Evolutionary conservation across 257 asterid genomes (phyloP).

Genomic region (Petunia axillaris): DNA sequence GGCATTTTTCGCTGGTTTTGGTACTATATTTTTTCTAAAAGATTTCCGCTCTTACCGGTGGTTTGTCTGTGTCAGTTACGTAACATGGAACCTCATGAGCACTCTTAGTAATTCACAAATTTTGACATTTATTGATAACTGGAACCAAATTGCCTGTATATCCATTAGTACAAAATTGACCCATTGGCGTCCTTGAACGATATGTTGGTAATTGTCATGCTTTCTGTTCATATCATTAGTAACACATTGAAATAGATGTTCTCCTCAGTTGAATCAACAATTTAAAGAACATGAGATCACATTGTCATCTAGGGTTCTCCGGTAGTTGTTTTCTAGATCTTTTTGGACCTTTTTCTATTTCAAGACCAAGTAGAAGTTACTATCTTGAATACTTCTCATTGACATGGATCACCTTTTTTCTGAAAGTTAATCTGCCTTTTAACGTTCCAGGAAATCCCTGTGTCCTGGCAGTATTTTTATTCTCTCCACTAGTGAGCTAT

Average conservation of each 20-base stretch:
- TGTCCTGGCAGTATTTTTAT: slow-evolving; percentile 70
- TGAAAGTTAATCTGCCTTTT: slow-evolving; percentile 11
- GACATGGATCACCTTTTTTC: not conserved
- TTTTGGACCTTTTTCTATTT: not conserved
- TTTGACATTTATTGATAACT: slow-evolving; percentile 4
- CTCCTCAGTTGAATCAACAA: not conserved
- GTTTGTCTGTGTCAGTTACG: not conserved
- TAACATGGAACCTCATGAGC: slow-evolving; percentile 8
- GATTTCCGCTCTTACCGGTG: not conserved
- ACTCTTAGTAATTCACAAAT: not conserved
- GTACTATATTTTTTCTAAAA: slow-evolving; percentile 43
- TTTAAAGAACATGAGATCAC: slow-evolving; percentile 6
- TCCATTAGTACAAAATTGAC: not conserved
- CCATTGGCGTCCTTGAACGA: not conserved
- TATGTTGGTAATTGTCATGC: slow-evolving; percentile 10
- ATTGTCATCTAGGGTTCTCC: not conserved
- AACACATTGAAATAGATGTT: slow-evolving; percentile 16
- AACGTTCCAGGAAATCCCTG: slow-evolving; percentile 80
- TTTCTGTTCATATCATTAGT: not conserved
- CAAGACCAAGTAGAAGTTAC: slow-evolving; percentile 4
- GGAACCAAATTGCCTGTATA: not conserved
- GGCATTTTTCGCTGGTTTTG: slow-evolving; percentile 98
- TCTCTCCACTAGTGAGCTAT: slow-evolving; percentile 91
- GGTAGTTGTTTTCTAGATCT: not conserved
- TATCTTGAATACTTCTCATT: slow-evolving; percentile 1